phyloP scores from a whole-genome alignment of 2,329 filamentous ascomycete genomes.

The Cryphonectria naterciae region DNA sequence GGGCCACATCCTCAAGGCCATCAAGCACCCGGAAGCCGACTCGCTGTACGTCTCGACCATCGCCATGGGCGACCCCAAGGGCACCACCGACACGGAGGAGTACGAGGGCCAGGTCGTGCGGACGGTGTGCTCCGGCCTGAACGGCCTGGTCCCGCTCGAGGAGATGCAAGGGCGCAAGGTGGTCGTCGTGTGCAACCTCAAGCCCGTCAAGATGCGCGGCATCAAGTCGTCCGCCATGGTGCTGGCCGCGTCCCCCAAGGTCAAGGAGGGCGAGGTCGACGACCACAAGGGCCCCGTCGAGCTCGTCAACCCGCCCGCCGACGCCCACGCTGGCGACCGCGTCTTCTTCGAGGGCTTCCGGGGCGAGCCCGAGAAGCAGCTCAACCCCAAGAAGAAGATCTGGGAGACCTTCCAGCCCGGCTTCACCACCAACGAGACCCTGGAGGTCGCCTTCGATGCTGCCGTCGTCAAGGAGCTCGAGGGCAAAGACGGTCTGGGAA shows the following conservation, averaged over 20 bases:
- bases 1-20: conserved; percentile 94
- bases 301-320: conserved; percentile 82
- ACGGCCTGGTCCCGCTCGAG: conserved; percentile 87
- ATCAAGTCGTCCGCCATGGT: conserved; percentile 84
- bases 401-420: conserved; percentile 97
- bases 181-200: conserved; percentile 94
- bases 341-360: conserved; percentile 95
- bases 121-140: conserved; percentile 95
- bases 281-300: conserved; percentile 91
- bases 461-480: conserved; percentile 71
- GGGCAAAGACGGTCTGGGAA: conserved; percentile 68
- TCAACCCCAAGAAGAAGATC: conserved; percentile 99
- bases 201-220: conserved; percentile 98
- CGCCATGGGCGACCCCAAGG: conserved; percentile 85
- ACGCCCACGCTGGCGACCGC: conserved; percentile 79
- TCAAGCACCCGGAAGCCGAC: conserved; percentile 96
- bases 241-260: conserved; percentile 84
- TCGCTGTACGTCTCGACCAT: conserved; percentile 95
- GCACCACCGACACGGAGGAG: conserved; percentile 86
- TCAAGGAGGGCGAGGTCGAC: conserved; percentile 80
- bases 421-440: conserved; percentile 81
- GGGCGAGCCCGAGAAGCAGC: conserved; percentile 86
- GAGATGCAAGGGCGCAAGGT: conserved; percentile 98
- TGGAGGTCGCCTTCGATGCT: conserved; percentile 88
- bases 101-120: conserved; percentile 90